phyloP scores from a whole-genome alignment of 352 stramenopile species.

The Pythium monospermum region DNA sequence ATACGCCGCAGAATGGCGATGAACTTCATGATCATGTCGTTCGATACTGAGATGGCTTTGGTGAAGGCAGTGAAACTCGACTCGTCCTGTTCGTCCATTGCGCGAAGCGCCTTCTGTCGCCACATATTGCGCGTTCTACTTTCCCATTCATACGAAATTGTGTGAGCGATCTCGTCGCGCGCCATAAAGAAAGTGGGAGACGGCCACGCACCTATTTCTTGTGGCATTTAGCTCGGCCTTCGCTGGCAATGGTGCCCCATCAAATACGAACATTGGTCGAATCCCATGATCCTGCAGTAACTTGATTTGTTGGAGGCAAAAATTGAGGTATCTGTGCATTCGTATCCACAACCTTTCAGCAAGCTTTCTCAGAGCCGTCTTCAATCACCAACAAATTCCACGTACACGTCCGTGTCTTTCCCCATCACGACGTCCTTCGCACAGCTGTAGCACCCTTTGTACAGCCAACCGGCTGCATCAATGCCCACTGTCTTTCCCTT shows the following conservation, averaged over 20 bases:
- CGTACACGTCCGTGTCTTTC: constrained; percentile 46
- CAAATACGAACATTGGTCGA: constrained; percentile 90
- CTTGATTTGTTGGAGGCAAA: constrained; percentile 85
- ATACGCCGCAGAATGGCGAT: constrained; percentile 55
- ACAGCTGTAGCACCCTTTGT: constrained; percentile 89
- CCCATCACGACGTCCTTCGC: constrained; percentile 72
- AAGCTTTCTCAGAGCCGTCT: too few relatives aligned
- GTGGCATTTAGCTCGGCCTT: constrained; percentile 67
- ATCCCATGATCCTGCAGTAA: constrained; percentile 81
- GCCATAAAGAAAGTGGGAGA: too few relatives aligned
- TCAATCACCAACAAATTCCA: too few relatives aligned
- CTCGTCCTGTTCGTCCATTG: constrained; percentile 21
- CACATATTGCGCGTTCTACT: constrained; percentile 25
- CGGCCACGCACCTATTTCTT: too few relatives aligned
- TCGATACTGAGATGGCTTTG: constrained; percentile 60
- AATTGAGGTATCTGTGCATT: constrained; percentile 69
- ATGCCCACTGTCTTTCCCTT: constrained; percentile 65
- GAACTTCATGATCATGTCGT: constrained; percentile 71
- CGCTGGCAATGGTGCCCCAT: constrained; percentile 87
- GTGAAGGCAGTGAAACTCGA: constrained; percentile 26
- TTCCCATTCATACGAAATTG: not conserved
- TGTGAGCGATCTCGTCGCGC: not conserved
- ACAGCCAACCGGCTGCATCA: constrained; percentile 79
- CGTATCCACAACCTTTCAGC: too few relatives aligned
- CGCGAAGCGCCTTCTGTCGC: constrained; percentile 35